Conservation (phyloP, 2,329 filamentous ascomycete genomes). For the Escovopsis sp. region DNA sequence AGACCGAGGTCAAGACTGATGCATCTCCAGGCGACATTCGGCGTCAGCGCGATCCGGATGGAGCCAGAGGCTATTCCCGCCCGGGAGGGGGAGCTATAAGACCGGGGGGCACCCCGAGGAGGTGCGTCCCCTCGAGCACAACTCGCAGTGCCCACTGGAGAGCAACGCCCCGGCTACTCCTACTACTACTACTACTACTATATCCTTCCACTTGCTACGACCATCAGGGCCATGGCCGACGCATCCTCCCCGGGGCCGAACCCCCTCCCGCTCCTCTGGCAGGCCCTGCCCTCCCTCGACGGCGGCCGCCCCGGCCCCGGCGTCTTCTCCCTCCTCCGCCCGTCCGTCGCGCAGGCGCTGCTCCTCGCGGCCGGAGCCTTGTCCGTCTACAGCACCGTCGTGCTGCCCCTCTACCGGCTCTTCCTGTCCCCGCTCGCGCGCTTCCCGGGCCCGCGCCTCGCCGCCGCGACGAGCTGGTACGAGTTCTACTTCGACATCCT, state of each 20-base stretch:
- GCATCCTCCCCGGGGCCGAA: not conserved
- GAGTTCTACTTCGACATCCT: constrained; percentile 3
- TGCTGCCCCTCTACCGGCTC: constrained; percentile 9
- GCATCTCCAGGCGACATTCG: too few species aligned
- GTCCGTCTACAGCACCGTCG: not conserved
- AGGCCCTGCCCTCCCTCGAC: not conserved
- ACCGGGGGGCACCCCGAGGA: too few species aligned
- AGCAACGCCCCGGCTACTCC: too few species aligned
- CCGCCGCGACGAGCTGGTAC: constrained; percentile 6
- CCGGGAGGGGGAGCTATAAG: too few species aligned
- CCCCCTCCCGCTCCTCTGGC: not conserved
- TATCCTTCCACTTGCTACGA: too few species aligned
- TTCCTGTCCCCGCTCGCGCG: constrained; percentile 9
- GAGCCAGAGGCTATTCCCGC: too few species aligned
- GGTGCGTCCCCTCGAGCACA: too few species aligned
- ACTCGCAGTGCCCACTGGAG: too few species aligned
- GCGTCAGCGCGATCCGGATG: too few species aligned
- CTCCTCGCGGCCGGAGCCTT: not conserved
- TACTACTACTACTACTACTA: too few species aligned
- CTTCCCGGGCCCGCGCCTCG: constrained; percentile 11
- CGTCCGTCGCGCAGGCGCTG: too few species aligned
- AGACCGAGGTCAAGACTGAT: too few species aligned
- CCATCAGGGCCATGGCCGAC: not conserved
- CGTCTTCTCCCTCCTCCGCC: not conserved
- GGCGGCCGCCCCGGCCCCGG: not conserved